Conservation (phyloP, 108 stramenopile species). For the Chaetoceros tenuissimus region DNA sequence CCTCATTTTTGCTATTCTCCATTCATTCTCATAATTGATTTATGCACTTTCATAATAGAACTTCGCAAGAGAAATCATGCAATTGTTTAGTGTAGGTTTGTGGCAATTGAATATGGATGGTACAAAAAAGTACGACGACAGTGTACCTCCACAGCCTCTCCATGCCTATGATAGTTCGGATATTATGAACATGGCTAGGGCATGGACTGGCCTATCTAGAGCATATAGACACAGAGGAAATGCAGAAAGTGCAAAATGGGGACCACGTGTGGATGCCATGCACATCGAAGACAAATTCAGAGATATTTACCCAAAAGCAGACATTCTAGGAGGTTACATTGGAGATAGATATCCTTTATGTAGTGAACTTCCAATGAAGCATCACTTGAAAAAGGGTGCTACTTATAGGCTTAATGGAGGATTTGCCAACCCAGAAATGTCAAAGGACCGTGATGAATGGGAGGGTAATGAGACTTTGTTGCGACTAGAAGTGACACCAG, state of each 20-base stretch:
- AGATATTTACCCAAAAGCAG: conserved; percentile 52
- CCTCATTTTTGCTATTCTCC: too few relatives aligned
- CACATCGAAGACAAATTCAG: conserved; percentile 28
- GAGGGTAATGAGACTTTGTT: conserved; percentile 14
- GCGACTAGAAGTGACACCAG: too few relatives aligned
- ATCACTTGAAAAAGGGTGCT: conserved; percentile 45
- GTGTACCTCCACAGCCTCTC: conserved; percentile 11
- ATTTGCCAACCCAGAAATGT: conserved; percentile 2
- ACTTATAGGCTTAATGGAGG: conserved; percentile 33
- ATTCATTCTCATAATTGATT: conserved; percentile 8
- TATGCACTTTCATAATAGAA: conserved; percentile 35
- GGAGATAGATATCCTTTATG: conserved; percentile 53
- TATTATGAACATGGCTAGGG: conserved; percentile 27
- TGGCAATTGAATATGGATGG: conserved; percentile 29
- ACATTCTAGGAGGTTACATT: conserved; percentile 46
- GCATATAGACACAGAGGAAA: conserved; percentile 20
- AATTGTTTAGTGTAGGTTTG: conserved; percentile 35
- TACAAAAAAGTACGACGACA: conserved; percentile 12
- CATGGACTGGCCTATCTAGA: conserved; percentile 34
- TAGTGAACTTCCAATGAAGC: conserved; percentile 29
- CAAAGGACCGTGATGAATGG: conserved; percentile 7
- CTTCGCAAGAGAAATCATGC: conserved; percentile 18
- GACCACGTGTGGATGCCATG: conserved; percentile 50
- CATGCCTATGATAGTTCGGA: conserved; percentile 22
- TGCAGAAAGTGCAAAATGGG: conserved; percentile 16